A percentile compares a stretch with the other conserved stretches of the same genome.
Evolutionary conservation across 139 green algal species (phyloP).

Genomic region (Volvox africanus): DNA sequence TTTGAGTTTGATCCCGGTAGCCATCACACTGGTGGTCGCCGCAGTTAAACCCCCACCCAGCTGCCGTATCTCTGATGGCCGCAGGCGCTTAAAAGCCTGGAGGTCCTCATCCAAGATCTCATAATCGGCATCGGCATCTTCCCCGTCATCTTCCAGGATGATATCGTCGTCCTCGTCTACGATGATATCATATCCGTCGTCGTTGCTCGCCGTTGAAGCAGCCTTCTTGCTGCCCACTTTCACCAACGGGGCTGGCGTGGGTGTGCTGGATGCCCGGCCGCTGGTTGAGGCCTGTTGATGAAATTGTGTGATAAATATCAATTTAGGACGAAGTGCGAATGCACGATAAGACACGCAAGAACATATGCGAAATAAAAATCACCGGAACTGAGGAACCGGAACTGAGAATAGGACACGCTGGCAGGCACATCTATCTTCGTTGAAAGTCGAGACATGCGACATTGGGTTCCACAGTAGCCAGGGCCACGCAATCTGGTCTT

Average conservation of each 20-base stretch:
- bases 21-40: neutral
- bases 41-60: neutral
- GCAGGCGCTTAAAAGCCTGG: constrained; percentile 45
- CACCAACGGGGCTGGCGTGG: neutral
- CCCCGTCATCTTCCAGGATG: constrained; percentile 43
- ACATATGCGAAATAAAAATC: too few relatives aligned
- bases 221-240: neutral
- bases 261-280: neutral
- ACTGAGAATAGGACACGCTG: too few relatives aligned
- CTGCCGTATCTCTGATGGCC: constrained; percentile 1
- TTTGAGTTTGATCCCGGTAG: neutral
- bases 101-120: constrained; percentile 51
- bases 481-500: too few relatives aligned
- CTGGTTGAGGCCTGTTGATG: constrained; percentile 25
- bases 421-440: too few relatives aligned
- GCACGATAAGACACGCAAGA: too few relatives aligned
- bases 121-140: constrained; percentile 34
- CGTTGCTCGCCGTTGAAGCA: neutral
- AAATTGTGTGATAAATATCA: neutral
- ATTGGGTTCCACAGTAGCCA: too few relatives aligned
- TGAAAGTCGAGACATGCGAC: too few relatives aligned
- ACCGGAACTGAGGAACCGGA: too few relatives aligned
- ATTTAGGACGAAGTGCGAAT: too few relatives aligned
- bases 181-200: constrained; percentile 14
- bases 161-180: constrained; percentile 45